Conservation (phyloP, 1,284 basidiomycete genomes). For the Ceratobasidium sp. region DNA sequence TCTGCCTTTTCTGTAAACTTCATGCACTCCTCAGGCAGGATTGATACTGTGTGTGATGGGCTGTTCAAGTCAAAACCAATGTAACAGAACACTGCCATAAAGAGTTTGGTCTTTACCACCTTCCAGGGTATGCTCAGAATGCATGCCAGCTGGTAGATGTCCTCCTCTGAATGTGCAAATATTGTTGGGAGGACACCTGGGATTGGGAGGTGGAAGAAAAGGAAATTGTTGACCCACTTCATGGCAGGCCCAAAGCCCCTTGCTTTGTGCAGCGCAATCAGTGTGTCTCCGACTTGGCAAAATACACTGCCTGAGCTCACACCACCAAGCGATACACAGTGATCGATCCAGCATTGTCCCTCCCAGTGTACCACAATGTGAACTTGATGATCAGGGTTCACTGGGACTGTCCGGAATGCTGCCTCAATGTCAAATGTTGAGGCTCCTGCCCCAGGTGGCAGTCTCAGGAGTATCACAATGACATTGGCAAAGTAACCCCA, state of each 20-base stretch:
- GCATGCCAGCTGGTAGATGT: conserved; percentile 66
- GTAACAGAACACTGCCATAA: conserved; percentile 1
- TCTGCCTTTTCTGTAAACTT: conserved; percentile 11
- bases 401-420: conserved; percentile 57
- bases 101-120: conserved; percentile 13
- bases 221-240: conserved; percentile 62
- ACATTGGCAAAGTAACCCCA: conserved; percentile 58
- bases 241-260: conserved; percentile 56
- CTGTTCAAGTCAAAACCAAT: conserved; percentile 37
- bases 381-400: conserved; percentile 58
- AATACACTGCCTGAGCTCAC: conserved; percentile 55
- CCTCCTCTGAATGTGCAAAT: conserved; percentile 59
- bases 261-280: conserved; percentile 53
- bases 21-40: conserved; percentile 27
- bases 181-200: not conserved
- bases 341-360: conserved; percentile 54
- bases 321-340: conserved; percentile 56
- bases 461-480: conserved; percentile 52
- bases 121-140: conserved; percentile 42
- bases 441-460: conserved; percentile 58
- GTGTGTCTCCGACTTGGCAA: conserved; percentile 55
- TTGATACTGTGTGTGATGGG: not conserved
- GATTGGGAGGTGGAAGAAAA: conserved; percentile 56
- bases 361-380: conserved; percentile 52
- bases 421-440: conserved; percentile 57